Evolutionary conservation across 805 yeast genomes (phyloP), one percentile per base, ranked within the genome.

Genomic region (Candida xiaguanensis): DNA sequence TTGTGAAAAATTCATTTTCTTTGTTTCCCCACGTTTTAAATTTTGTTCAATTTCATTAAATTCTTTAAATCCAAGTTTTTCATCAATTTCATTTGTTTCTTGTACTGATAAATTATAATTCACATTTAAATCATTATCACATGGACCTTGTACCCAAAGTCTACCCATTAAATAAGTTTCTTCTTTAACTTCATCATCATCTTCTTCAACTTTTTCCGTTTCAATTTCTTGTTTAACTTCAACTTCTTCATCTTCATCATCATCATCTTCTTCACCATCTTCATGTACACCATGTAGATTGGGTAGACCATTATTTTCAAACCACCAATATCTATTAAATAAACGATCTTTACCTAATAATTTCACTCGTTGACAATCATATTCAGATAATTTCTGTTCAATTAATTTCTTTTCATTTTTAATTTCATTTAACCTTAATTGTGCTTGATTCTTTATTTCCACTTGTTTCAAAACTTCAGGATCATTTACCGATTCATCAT

Each of bases 321-420:
- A 80, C 96, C 96, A 93, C 95, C 95, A 93, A 58, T 91, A 93
- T 47, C 90, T 70, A 63, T 93, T 93, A 58, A 70, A 89, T 42
- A 77, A 75, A 36, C 95, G 67, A 59, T 93, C 99, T 42, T 80
- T 74, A 2, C 99, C 99, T 19, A 93, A 64, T 22, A 78, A 70
- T 39, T 76, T 75, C 34, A 89, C 72, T 41, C 98, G 65, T 55
- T 88, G 96, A 43, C 82, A 72, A 52, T 90, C 96, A 35, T 78
- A 63, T 49, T 82, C 88, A 33, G 73, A 72, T 17, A 93, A 64
- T 42, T 77, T 69, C 43, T 67, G 72, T 50, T 86, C 95, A 13
- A 80, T 61, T 26, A 70, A 68, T 29, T 66, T 65, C 53, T 77
- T 79, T 34, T 72, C 70, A 4, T 56, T 53, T 39, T 77, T 72